Base-by-base conservation (phyloP, 2,329 filamentous ascomycete genomes). In the Chaetomium sp. region DNA sequence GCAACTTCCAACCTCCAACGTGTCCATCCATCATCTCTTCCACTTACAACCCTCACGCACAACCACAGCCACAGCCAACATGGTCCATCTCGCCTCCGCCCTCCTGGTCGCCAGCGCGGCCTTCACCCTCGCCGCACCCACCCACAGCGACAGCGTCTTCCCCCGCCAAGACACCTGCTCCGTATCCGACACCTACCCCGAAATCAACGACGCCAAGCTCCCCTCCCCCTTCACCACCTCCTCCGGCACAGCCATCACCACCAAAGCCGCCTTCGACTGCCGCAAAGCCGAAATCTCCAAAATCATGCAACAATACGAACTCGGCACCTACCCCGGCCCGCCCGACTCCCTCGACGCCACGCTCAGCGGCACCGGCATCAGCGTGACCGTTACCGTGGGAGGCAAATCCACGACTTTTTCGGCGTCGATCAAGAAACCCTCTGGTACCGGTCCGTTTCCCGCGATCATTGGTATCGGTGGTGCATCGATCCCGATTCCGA, bases 401-500 rank as follows among this genome's bases (percentile, higher is more conserved):
- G 71, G 72, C 59, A 76, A 75, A 63, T 72, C 71, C 32, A 73
- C 76, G 47, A 74, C 72, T 6, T 76, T 77, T 66, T 70, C 67
- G 42, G 71, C 72, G 3, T 65, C 68, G 37, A 74, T 80, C 68
- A 68, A 58, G 40, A 73, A 74, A 64, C 70, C 71, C 6, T 70
- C 65, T 33, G 74, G 77, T 53, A 73, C 65, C 36, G 74, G 71
- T 4, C 78, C 79, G 1, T 77, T 76, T 64, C 79, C 80, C 6
- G 80, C 79, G 57, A 78, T 85, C 67, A 81, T 84, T 62, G 76
- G 75, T 52, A 79, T 79, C 60, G 81, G 79, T 43, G 78, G 71
- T 41, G 68, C 76, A 6, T 80, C 76, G 58, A 72, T 86, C 49
- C 80, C 81, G 12, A 72, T 81, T 49, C 80, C 80, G 1, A 70